Percentiles rank a stretch among this genome's conserved stretches.
phyloP scores from a whole-genome alignment of 345 rosid genomes.

The Populus davidiana region DNA sequence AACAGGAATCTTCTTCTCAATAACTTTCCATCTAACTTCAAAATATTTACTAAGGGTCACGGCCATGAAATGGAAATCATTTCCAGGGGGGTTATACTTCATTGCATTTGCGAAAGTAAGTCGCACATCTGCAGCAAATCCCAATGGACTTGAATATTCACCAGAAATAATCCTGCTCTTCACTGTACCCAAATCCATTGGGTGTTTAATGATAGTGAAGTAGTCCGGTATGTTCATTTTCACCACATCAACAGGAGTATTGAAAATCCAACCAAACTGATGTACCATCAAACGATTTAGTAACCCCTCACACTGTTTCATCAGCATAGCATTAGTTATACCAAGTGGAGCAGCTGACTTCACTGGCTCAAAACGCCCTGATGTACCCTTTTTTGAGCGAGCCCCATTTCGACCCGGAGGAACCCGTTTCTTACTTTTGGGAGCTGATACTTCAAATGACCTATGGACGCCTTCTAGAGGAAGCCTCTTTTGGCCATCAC shows the following conservation, averaged over 20 bases:
- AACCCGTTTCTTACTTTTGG: slow-evolving; percentile 53
- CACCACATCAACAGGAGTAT: slow-evolving; percentile 70
- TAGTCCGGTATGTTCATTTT: slow-evolving; percentile 85
- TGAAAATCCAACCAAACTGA: slow-evolving; percentile 62
- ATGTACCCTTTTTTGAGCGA: slow-evolving; percentile 39
- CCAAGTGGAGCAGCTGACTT: slow-evolving; percentile 30
- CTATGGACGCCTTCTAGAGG: slow-evolving; percentile 32
- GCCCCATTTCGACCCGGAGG: slow-evolving; percentile 43
- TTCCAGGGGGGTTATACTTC: slow-evolving; percentile 81
- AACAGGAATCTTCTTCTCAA: slow-evolving; percentile 66
- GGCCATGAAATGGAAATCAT: slow-evolving; percentile 72
- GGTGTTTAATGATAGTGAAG: slow-evolving; percentile 67
- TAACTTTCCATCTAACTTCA: slow-evolving; percentile 73
- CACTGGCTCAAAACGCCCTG: slow-evolving; percentile 28
- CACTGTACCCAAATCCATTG: slow-evolving; percentile 94
- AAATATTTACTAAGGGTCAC: slow-evolving; percentile 54
- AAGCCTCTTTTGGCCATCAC: slow-evolving; percentile 62
- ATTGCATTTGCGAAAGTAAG: slow-evolving; percentile 76
- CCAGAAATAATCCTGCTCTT: slow-evolving; percentile 52
- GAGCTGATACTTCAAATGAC: slow-evolving; percentile 32
- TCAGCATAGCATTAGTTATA: slow-evolving; percentile 30
- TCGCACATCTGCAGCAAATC: slow-evolving; percentile 73
- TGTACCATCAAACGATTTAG: slow-evolving; percentile 62
- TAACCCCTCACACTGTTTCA: slow-evolving; percentile 72
- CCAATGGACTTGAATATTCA: slow-evolving; percentile 58